A percentile compares a stretch with the other conserved stretches of the same genome.
phyloP scores from a whole-genome alignment of 2,329 filamentous ascomycete species.

The Botrytis fabae region DNA sequence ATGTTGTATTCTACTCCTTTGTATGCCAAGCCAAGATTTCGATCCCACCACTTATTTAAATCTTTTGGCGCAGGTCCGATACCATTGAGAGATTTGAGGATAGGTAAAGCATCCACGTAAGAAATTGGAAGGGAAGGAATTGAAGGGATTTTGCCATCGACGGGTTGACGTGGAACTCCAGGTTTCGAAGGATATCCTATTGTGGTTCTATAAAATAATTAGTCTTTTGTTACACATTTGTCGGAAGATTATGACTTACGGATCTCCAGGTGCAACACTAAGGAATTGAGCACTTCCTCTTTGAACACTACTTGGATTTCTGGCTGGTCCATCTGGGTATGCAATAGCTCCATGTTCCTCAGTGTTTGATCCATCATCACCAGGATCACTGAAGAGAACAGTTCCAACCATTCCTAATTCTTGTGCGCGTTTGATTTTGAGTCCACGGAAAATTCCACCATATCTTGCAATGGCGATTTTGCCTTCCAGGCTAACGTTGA shows the following conservation, averaged over 20 bases:
- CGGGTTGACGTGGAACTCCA: conserved; percentile 73
- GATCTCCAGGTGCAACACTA: conserved; percentile 69
- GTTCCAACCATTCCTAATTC: conserved; percentile 87
- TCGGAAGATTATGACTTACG: conserved; percentile 54
- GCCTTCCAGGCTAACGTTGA: conserved; percentile 73
- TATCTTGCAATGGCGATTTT: conserved; percentile 89
- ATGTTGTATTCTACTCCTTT: conserved; percentile 70
- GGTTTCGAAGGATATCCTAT: conserved; percentile 93
- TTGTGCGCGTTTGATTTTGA: conserved; percentile 91
- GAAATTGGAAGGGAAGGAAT: conserved; percentile 94
- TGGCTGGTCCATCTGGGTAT: conserved; percentile 84
- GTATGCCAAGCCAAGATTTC: conserved; percentile 60
- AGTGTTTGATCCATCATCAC: conserved; percentile 80
- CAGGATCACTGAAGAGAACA: conserved; percentile 84
- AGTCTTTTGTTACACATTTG: conserved; percentile 41
- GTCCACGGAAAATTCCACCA: conserved; percentile 80
- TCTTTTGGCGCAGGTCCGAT: conserved; percentile 76
- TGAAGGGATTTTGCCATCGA: conserved; percentile 68
- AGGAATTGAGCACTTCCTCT: conserved; percentile 83
- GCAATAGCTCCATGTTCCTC: conserved; percentile 75
- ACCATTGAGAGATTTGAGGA: conserved; percentile 88
- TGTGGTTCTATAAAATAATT: conserved; percentile 69
- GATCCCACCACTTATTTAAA: conserved; percentile 68
- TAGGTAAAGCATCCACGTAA: conserved; percentile 79
- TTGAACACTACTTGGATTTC: conserved; percentile 87